Evolutionary conservation across 1,139 yeast genomes (phyloP).

Genomic region (Ogataea hybrid): DNA sequence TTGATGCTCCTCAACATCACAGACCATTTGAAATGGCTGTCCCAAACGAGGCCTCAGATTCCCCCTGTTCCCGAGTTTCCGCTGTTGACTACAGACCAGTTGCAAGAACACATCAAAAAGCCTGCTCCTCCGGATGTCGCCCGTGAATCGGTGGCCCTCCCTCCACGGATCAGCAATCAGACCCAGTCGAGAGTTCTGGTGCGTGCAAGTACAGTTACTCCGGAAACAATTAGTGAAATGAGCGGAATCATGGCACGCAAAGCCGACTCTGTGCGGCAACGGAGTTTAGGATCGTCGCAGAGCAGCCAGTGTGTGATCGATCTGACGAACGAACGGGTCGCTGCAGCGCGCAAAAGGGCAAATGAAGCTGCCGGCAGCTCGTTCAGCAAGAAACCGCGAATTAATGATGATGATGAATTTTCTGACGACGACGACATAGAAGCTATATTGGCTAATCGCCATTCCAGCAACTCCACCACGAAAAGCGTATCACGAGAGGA

Average conservation of each 20-base stretch:
- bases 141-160: constrained; percentile 4
- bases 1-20: constrained; percentile 22
- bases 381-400: constrained; percentile 9
- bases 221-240: constrained; percentile 8
- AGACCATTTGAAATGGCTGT: constrained; percentile 24
- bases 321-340: constrained; percentile 7
- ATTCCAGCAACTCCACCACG: constrained; percentile 15
- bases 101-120: constrained; percentile 9
- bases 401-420: constrained; percentile 23
- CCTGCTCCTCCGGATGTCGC: not conserved
- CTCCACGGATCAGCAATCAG: not conserved
- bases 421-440: constrained; percentile 29
- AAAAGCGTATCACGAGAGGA: constrained; percentile 9
- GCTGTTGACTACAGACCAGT: constrained; percentile 12
- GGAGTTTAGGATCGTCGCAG: constrained; percentile 3
- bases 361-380: not conserved
- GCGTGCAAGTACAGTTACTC: constrained; percentile 1
- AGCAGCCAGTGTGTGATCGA: constrained; percentile 10
- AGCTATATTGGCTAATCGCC: constrained; percentile 21
- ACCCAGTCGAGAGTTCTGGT: constrained; percentile 1
- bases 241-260: constrained; percentile 10
- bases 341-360: constrained; percentile 7
- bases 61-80: constrained; percentile 17
- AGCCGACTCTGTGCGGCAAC: constrained; percentile 7
- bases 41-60: constrained; percentile 14